Conservation (phyloP, 768 basidiomycete genomes). For the Amanita subjunquillea region DNA sequence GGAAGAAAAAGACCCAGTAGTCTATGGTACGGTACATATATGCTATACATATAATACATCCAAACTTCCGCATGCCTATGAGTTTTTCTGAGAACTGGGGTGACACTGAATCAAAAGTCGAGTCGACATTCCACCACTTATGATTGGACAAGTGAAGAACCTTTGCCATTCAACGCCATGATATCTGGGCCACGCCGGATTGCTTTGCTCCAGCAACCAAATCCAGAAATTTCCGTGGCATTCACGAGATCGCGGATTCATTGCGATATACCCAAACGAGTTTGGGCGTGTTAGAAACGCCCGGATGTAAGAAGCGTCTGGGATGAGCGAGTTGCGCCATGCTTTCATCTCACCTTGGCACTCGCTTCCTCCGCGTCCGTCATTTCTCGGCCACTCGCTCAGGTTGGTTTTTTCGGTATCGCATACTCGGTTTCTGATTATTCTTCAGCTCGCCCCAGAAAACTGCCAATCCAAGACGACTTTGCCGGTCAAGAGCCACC, state of each 20-base stretch:
- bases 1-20: constrained; percentile 27
- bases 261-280: constrained; percentile 38
- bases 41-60: constrained; percentile 1
- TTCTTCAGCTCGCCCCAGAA: background rate
- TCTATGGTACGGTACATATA: constrained; percentile 9
- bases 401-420: background rate
- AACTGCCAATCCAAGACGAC: background rate
- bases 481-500: background rate
- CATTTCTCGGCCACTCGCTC: background rate
- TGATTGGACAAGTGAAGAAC: constrained; percentile 31
- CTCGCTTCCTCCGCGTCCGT: background rate
- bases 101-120: background rate
- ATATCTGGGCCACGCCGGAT: constrained; percentile 31
- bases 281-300: constrained; percentile 17
- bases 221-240: constrained; percentile 28
- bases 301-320: constrained; percentile 30
- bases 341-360: no score
- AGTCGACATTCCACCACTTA: constrained; percentile 16
- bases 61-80: background rate
- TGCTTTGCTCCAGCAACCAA: constrained; percentile 26
- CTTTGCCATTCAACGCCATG: constrained; percentile 29
- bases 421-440: background rate
- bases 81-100: constrained; percentile 18
- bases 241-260: constrained; percentile 43
- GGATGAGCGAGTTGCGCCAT: constrained; percentile 31